These are phyloP conservation scores for Crithidia fasciculata DNA, from an alignment of 208 protist species.

Conservation along the genomic window DNA sequence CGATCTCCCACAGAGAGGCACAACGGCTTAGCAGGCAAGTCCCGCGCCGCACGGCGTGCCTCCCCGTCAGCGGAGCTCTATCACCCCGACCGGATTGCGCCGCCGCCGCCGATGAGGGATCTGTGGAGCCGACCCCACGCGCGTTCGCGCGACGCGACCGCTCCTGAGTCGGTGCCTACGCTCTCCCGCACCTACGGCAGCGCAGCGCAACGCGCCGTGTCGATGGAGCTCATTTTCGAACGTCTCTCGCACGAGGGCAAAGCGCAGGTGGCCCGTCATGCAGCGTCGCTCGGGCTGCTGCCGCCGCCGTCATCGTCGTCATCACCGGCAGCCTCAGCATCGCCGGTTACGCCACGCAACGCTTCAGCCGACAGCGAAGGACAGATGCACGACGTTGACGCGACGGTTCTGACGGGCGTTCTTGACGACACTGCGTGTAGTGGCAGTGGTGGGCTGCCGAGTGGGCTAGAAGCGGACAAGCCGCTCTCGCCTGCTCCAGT, in stretches of 20 bases:
- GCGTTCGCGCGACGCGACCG: not conserved
- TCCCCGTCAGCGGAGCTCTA: not conserved
- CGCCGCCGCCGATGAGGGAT: not conserved
- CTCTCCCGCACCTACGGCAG: conserved; percentile 7
- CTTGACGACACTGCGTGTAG: not conserved
- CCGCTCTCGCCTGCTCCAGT: not conserved
- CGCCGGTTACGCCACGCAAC: not conserved
- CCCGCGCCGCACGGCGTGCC: not conserved
- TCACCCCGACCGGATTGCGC: not conserved
- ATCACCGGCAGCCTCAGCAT: not conserved
- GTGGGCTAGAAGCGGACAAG: too few relatives aligned
- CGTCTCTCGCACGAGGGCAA: conserved; percentile 10
- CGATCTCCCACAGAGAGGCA: not conserved
- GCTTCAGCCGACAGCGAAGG: not conserved
- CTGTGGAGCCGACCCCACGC: conserved; percentile 8
- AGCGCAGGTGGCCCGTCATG: conserved; percentile 8
- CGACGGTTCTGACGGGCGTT: conserved; percentile 1
- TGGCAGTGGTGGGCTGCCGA: too few relatives aligned
- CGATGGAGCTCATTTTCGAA: conserved; percentile 14
- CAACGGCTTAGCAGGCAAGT: not conserved
- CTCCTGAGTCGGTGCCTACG: not conserved
- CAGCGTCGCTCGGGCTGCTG: conserved; percentile 7
- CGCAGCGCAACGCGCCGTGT: not conserved
- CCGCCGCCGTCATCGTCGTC: not conserved
- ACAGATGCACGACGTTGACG: not conserved